Evolutionary conservation across 306 rosid genomes (phyloP), one percentile per base, ranked within the genome.

Genomic region (Arachis stenosperma): DNA sequence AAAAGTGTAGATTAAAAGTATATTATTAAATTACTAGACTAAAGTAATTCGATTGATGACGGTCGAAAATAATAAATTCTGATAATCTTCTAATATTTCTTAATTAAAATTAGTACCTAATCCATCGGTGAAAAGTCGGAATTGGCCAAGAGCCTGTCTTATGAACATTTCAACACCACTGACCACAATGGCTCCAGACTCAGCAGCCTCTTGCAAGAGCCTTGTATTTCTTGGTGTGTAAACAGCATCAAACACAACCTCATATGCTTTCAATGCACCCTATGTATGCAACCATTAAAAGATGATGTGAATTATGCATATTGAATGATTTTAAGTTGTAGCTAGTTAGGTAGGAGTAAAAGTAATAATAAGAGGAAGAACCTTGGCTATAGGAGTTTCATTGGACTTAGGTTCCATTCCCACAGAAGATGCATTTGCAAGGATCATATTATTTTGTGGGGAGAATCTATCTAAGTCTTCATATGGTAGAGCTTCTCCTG

Each of bases 121-220:
- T 58, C 78, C 60, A 3, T 62, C 71, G 0, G 86, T 82, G 51
- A 78, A 82, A 68, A 78, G 86, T 36, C 44, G 61, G 83, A 82
- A 59, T 68, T 82, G 86, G 13, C 77, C 83, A 75, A 82, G 70
- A 62, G 83, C 86, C 63, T 78, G 86, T 39, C 83, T 70, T 60
- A 82, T 81, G 67, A 82, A 82, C 86, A 82, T 82, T 71, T 82
- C 86, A 65, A 78, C 86, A 22, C 86, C 86, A 43, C 61, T 65
- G 57, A 75, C 66, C 3, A 30, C 43, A 42, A 55, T 42, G 65
- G 63, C 63, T 30, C 65, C 83, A 69, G 37, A 73, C 81, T 41
- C 64, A 6, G 61, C 71, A 44, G 63, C 83, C 81, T 44, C 86
- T 66, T 14, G 81, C 67, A 82, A 47, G 27, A 82, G 69, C 64